Evolutionary conservation across 352 stramenopile species (phyloP).

Genomic region (Pythium rishiriense): DNA sequence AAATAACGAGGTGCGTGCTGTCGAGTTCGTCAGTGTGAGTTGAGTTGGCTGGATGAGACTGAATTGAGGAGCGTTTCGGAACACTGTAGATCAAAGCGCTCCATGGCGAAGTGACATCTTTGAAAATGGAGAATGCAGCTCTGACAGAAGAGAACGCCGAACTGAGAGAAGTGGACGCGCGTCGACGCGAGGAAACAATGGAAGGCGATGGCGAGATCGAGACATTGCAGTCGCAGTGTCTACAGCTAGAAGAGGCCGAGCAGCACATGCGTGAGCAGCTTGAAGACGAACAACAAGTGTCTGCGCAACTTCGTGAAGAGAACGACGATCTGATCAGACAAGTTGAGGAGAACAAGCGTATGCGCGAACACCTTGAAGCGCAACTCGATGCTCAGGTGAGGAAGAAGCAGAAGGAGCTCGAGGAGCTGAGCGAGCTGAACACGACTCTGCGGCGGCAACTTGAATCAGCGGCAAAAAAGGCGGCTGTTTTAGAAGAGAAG

Average conservation of each 20-base stretch:
- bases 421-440: conserved; percentile 55
- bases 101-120: conserved; percentile 38
- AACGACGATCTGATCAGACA: conserved; percentile 44
- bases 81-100: conserved; percentile 48
- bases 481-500: conserved; percentile 44
- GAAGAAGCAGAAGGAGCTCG: conserved; percentile 55
- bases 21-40: background rate
- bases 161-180: conserved; percentile 21
- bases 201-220: conserved; percentile 44
- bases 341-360: conserved; percentile 15
- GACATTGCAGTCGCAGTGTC: conserved; percentile 45
- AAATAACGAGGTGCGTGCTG: conserved; percentile 44
- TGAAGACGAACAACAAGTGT: conserved; percentile 44
- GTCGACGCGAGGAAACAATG: background rate
- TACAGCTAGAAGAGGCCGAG: conserved; percentile 57
- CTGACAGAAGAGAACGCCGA: conserved; percentile 53
- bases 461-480: conserved; percentile 47
- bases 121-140: conserved; percentile 52
- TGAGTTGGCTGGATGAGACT: background rate
- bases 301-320: conserved; percentile 44
- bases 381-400: conserved; percentile 34
- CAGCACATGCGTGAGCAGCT: conserved; percentile 38
- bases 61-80: background rate
- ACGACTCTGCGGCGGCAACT: conserved; percentile 50
- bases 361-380: conserved; percentile 18